phyloP scores from a whole-genome alignment of 441 rosid genomes.

The Biscutella auriculata region DNA sequence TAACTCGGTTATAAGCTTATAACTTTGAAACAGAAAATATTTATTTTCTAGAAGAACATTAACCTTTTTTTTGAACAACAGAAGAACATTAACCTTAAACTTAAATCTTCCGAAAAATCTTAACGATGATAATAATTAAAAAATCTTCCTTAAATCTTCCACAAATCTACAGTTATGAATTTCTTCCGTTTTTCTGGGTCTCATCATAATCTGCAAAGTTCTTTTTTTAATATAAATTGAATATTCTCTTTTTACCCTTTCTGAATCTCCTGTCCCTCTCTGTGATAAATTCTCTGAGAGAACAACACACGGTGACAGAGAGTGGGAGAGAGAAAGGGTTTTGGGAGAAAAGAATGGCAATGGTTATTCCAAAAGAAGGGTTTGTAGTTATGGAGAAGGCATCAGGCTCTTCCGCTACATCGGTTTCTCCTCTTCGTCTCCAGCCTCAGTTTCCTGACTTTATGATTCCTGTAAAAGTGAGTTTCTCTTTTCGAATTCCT shows the following conservation, averaged over 20 bases:
- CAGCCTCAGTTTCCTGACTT: slow-evolving; percentile 58
- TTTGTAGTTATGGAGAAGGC: slow-evolving; percentile 37
- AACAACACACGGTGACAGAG: slow-evolving; percentile 24
- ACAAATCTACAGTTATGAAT: no score
- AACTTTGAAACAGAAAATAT: no score
- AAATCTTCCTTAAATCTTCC: no score
- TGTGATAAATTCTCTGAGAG: slow-evolving; percentile 7
- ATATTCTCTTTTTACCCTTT: slow-evolving; percentile 15
- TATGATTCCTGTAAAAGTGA: slow-evolving; percentile 33
- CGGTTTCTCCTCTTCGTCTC: slow-evolving; percentile 32
- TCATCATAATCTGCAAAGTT: no score
- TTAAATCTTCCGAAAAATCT: no score
- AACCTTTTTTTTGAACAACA: no score
- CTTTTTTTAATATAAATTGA: background rate
- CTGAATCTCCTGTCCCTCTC: slow-evolving; percentile 9
- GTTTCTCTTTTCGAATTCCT: background rate
- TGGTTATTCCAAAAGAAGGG: slow-evolving; percentile 52
- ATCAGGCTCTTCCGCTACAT: slow-evolving; percentile 18
- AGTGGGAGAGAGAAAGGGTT: slow-evolving; percentile 39
- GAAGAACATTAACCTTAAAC: no score
- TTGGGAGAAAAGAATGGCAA: slow-evolving; percentile 27
- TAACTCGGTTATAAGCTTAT: no score
- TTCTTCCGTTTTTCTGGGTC: no score
- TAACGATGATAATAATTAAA: no score
- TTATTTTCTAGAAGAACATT: no score